Base-by-base conservation (phyloP, 306 rosid genomes). In the Vigna hirtella region DNA sequence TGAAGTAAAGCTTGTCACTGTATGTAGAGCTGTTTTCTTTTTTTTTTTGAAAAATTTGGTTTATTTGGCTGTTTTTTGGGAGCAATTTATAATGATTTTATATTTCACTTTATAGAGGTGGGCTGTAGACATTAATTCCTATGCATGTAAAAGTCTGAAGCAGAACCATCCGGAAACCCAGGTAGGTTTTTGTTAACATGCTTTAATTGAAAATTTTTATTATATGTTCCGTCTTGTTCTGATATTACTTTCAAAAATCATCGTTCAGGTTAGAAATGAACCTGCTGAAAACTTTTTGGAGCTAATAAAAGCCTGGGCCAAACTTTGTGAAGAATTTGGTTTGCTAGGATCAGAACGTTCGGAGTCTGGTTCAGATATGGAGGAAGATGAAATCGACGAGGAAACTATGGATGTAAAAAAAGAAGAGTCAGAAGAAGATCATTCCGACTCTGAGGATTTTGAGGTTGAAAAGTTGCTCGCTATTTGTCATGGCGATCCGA, bases 401-500 rank as follows among this genome's bases (percentile, higher is more conserved):
- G 81, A 79, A 56, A 67, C 1, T 0, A 50, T 16, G 38, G 66
- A 38, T 36, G 1, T 5, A 2, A 32, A 55, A 2, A 28, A 50
- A 6, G 70, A 79, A 47, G 66, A 30, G 11, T 7, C 69, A 1
- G 78, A 30, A 1, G 78, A 30, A 61, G 47, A 38, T 43, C 28
- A 71, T 43, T 72, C 84, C n/a, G 87, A 80, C 16, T 20, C 81
- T 14, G 83, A 80, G 48, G 87, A 80, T 2, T 86, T 83, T n/a
- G 89, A 86, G 66, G 89, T 86, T 16, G 83, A 80, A 56, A 83
- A 18, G 58, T 64, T 86, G 7, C 76, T 86, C 13, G 79, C 85
- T 38, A 30, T 86, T 30, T 83, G 89, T 66, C 74, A 83, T 42
- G 85, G 89, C 7, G 85, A 86, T 50, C 87, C 85, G 61, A 86